Percentiles rank a stretch among this genome's conserved stretches.
These are phyloP conservation scores for Lactuca saligna DNA, from an alignment of 129 eudicot genomes.

Conservation along the genomic window DNA sequence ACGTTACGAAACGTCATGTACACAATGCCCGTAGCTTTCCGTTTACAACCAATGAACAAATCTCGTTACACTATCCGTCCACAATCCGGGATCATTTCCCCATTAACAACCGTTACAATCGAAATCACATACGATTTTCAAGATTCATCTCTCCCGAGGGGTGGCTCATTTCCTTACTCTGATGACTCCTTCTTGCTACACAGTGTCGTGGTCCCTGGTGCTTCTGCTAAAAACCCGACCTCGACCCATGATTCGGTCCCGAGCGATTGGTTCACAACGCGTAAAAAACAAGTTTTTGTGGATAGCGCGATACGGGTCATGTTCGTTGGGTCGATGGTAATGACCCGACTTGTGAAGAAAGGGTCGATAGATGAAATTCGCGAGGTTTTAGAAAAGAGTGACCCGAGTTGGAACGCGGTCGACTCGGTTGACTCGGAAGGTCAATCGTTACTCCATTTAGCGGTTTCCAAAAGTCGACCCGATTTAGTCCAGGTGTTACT, in stretches of 20 bases:
- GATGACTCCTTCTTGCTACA: conserved; percentile 68
- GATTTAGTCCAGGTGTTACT: conserved; percentile 70
- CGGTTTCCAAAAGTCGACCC: conserved; percentile 54
- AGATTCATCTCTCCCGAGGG: conserved; percentile 38
- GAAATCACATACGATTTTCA: conserved; percentile 49
- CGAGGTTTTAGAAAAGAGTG: conserved; percentile 63
- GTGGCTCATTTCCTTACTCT: conserved; percentile 43
- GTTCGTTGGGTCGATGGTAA: conserved; percentile 70
- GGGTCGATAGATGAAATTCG: conserved; percentile 63
- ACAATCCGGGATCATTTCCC: conserved; percentile 66
- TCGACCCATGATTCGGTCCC: conserved; percentile 58
- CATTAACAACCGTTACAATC: conserved; percentile 42
- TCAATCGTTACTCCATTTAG: conserved; percentile 67
- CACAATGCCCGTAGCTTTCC: conserved; percentile 89
- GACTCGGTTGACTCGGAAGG: conserved; percentile 67
- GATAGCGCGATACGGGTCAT: conserved; percentile 68
- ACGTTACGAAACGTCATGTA: conserved; percentile 78
- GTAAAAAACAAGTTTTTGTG: conserved; percentile 71
- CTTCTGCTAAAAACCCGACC: conserved; percentile 49
- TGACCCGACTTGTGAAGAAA: conserved; percentile 52
- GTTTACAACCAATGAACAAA: conserved; percentile 56
- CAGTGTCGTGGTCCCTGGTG: conserved; percentile 89
- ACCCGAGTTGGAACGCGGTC: conserved; percentile 54
- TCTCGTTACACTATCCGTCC: conserved; percentile 55
- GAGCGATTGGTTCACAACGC: conserved; percentile 68